A percentile compares a stretch with the other conserved stretches of the same genome.
phyloP scores from a whole-genome alignment of 768 basidiomycete genomes.

The Melanogaster broomeanus region DNA sequence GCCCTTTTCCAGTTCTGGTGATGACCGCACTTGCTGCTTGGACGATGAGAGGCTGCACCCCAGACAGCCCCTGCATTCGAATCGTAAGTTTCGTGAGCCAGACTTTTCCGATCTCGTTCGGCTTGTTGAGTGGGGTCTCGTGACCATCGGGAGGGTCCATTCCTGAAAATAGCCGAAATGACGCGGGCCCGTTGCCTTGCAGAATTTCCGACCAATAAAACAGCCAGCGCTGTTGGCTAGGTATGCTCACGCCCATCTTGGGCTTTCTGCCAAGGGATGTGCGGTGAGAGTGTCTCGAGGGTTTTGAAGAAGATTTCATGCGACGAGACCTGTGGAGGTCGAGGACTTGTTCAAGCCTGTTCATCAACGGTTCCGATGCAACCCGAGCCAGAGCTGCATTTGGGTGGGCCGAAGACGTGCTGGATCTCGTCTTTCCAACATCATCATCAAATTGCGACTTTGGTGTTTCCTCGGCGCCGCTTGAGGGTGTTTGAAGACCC shows the following conservation, averaged over 20 bases:
- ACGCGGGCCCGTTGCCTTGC: slow-evolving; percentile 51
- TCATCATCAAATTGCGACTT: background rate
- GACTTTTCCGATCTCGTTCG: slow-evolving; percentile 42
- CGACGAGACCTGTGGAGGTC: slow-evolving; percentile 69
- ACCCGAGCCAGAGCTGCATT: slow-evolving; percentile 10
- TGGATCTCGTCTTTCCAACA: background rate
- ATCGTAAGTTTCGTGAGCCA: slow-evolving; percentile 57
- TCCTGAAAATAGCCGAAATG: slow-evolving; percentile 42
- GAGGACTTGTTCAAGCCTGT: slow-evolving; percentile 56
- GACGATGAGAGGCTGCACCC: slow-evolving; percentile 51
- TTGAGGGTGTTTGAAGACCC: slow-evolving; percentile 10
- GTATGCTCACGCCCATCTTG: slow-evolving; percentile 73
- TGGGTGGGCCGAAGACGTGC: background rate
- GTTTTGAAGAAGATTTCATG: slow-evolving; percentile 48
- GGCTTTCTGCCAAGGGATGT: slow-evolving; percentile 29
- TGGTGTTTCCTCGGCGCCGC: background rate
- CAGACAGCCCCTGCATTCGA: slow-evolving; percentile 58
- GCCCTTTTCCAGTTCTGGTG: slow-evolving; percentile 44
- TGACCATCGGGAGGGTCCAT: slow-evolving; percentile 4
- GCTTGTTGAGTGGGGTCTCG: slow-evolving; percentile 6
- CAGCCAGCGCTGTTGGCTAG: slow-evolving; percentile 78
- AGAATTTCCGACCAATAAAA: slow-evolving; percentile 77
- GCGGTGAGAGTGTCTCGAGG: slow-evolving; percentile 7
- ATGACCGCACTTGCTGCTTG: slow-evolving; percentile 59
- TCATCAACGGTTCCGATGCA: slow-evolving; percentile 21